Evolutionary conservation across 495 filamentous ascomycete genomes (phyloP).

Genomic region (Hypoxylon fuscum): DNA sequence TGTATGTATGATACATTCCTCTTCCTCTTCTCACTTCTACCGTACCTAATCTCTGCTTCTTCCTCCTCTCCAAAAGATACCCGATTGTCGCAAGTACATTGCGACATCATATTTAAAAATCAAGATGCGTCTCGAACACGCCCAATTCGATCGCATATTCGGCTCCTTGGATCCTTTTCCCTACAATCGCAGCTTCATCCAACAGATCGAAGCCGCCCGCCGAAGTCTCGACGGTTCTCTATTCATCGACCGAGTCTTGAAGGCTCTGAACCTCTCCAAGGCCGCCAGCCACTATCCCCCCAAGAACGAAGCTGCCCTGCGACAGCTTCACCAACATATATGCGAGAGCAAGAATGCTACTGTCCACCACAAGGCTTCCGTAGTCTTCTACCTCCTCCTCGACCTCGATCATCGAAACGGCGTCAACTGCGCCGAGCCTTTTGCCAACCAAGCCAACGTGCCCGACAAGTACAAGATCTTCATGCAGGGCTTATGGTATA

Average conservation of each 20-base stretch:
- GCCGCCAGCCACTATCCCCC: conserved; percentile 72
- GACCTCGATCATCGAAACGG: conserved; percentile 68
- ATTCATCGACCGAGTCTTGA: conserved; percentile 78
- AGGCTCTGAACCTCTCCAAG: conserved; percentile 72
- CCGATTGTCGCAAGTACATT: neutral
- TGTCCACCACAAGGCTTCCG: conserved; percentile 76
- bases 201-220: conserved; percentile 69
- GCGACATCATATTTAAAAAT: neutral
- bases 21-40: no score
- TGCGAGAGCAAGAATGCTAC: conserved; percentile 64
- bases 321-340: conserved; percentile 71
- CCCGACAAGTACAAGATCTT: conserved; percentile 76
- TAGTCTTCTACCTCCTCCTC: conserved; percentile 82
- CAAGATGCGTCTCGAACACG: conserved; percentile 52
- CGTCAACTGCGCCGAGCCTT: conserved; percentile 61
- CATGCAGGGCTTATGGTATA: conserved; percentile 81
- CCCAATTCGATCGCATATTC: conserved; percentile 71
- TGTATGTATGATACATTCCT: no score
- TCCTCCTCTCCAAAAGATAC: neutral
- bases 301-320: conserved; percentile 67
- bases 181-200: conserved; percentile 65
- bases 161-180: conserved; percentile 67
- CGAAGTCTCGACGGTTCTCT: conserved; percentile 70
- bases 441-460: conserved; percentile 57
- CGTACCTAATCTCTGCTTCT: no score